Percentiles rank a stretch among this genome's conserved stretches.
Evolutionary conservation across 768 basidiomycete species (phyloP).

Genomic region (Pisolithus sp.): DNA sequence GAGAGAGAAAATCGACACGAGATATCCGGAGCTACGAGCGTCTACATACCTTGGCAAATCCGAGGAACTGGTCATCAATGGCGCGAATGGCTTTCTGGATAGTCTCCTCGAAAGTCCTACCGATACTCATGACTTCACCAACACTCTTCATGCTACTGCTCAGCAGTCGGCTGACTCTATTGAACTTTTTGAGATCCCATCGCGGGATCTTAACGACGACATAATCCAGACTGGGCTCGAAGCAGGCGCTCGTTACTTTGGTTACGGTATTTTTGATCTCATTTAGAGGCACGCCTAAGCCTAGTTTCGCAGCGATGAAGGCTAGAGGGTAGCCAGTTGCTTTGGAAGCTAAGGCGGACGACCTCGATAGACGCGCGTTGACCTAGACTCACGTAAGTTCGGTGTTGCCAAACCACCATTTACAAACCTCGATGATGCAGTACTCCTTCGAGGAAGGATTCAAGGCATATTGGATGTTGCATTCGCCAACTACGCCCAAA

Average conservation of each 20-base stretch:
- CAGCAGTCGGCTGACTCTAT: conserved; percentile 83
- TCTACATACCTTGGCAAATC: conserved; percentile 73
- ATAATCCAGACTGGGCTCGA: conserved; percentile 97
- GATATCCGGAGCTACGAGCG: background rate
- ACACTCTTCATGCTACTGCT: conserved; percentile 98
- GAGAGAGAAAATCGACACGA: background rate
- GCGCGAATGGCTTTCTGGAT: conserved; percentile 97
- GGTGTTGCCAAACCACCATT: conserved; percentile 47
- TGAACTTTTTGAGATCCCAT: conserved; percentile 99
- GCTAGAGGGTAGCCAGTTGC: conserved; percentile 98
- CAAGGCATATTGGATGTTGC: conserved; percentile 97
- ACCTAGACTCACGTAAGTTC: conserved; percentile 26
- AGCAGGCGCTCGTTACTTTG: conserved; percentile 98
- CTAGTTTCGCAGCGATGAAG: conserved; percentile 98
- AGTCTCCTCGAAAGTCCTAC: conserved; percentile 98
- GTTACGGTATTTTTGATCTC: conserved; percentile 99
- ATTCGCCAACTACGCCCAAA: conserved; percentile 89
- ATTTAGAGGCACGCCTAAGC: conserved; percentile 93
- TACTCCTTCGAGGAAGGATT: conserved; percentile 91
- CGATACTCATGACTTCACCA: conserved; percentile 99
- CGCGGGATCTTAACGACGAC: conserved; percentile 99
- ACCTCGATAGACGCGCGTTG: conserved; percentile 52
- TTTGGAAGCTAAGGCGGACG: conserved; percentile 94
- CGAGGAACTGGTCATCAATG: conserved; percentile 91
- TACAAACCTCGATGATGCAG: conserved; percentile 97